Evolutionary conservation across 345 rosid species (phyloP).

Genomic region (Moricandia moricandioides): DNA sequence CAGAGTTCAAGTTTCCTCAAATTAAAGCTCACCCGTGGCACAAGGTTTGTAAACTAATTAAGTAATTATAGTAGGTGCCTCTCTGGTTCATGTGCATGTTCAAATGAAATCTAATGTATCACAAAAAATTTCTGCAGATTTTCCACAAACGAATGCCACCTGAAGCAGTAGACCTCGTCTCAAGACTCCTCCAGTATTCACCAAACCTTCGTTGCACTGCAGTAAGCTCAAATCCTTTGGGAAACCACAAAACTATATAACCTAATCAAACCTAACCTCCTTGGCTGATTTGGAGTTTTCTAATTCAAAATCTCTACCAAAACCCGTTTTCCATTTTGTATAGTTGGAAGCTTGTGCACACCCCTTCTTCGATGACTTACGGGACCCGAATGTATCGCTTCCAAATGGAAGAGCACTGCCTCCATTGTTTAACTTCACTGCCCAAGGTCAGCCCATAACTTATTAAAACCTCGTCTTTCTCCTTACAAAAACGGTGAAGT

Average conservation of each 20-base stretch:
- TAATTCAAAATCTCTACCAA: background rate
- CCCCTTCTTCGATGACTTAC: constrained; percentile 83
- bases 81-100: constrained; percentile 11
- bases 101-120: constrained; percentile 20
- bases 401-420: constrained; percentile 92
- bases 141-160: constrained; percentile 45
- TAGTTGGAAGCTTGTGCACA: constrained; percentile 99
- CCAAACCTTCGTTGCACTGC: constrained; percentile 46
- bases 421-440: constrained; percentile 80
- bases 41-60: constrained; percentile 45
- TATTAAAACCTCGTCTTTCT: background rate
- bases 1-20: constrained; percentile 96
- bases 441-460: constrained; percentile 58
- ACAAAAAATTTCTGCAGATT: constrained; percentile 20
- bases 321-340: background rate
- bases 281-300: background rate
- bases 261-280: background rate
- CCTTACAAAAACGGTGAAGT: background rate
- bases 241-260: background rate
- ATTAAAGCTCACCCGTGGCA: constrained; percentile 99
- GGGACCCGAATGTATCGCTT: constrained; percentile 72
- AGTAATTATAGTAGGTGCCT: too few relatives aligned
- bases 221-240: constrained; percentile 14
- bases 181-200: constrained; percentile 42
- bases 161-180: constrained; percentile 44